Evolutionary conservation across 2,329 filamentous ascomycete species (phyloP), one percentile per base, ranked within the genome.

Genomic region (Cladosporium colombiae): DNA sequence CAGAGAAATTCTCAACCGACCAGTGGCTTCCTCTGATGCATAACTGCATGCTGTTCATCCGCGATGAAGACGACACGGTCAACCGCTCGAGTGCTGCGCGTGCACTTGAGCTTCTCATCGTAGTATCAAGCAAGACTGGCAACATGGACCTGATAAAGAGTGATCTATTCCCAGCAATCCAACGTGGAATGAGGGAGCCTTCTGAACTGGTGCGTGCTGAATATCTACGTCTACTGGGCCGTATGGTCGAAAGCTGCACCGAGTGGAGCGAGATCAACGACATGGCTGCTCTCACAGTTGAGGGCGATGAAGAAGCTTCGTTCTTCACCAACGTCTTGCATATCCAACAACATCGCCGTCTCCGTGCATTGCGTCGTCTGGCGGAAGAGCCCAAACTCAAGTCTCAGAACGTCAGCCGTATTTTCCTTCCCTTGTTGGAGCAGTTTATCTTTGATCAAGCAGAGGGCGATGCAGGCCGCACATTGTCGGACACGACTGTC

Each of bases 281-380:
- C 75, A 85, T 99, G 80, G 81, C 86, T 66, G 83, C 84, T 5
- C 84, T 99, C 13, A 84, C 95, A 46, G 85, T 86, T 10, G 84
- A 82, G 16, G 84, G 90, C 62, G 92, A 96, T 67, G 91, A 93
- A 56, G 91, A 91, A 72, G 86, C 88, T 13, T 91, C 91, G 0
- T 97, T 99, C 81, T 99, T 98, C 81, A 91, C 87, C 77, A 96
- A 98, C 72, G 88, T 98, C 53, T 82, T 98, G 40, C 93, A 95
- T 74, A 94, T 96, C 57, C 93, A 96, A 61, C 89, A 93, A 40
- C 89, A 95, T 67, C 89, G 92, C 69, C 91, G 96, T 73, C 84
- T 96, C 63, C 90, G 93, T 71, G 93, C 95, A 2, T 81, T 99
- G 44, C 88, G 91, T 66, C 85, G 92, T 65, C 82, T 99, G 14